A percentile compares a stretch with the other conserved stretches of the same genome.
phyloP scores from a whole-genome alignment of 352 stramenopile species.

The Pythium aristosporum region DNA sequence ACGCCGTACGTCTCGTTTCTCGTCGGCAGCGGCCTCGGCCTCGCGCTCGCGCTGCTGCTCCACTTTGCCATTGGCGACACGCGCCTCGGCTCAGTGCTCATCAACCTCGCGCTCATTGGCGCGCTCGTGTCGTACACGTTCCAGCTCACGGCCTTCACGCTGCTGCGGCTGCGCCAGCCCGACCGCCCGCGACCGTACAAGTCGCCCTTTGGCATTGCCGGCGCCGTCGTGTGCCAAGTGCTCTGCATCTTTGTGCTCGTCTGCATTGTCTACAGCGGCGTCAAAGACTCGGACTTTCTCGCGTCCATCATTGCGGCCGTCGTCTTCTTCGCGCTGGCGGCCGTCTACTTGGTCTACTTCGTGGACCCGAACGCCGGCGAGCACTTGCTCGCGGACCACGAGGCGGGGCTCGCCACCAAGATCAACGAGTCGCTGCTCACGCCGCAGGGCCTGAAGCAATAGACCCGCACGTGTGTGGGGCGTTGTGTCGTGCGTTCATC shows the following conservation, averaged over 20 bases:
- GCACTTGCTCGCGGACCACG: slow-evolving; percentile 20
- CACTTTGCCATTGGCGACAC: slow-evolving; percentile 62
- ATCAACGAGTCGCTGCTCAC: slow-evolving; percentile 32
- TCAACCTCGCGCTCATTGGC: slow-evolving; percentile 62
- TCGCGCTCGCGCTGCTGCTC: slow-evolving; percentile 46
- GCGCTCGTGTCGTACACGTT: slow-evolving; percentile 66
- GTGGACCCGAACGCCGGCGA: slow-evolving; percentile 12
- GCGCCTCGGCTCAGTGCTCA: slow-evolving; percentile 57
- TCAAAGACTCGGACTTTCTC: slow-evolving; percentile 54
- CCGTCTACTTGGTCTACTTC: slow-evolving; percentile 29
- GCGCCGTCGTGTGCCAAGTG: slow-evolving; percentile 47
- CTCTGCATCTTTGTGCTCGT: slow-evolving; percentile 45
- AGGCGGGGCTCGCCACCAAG: slow-evolving; percentile 13
- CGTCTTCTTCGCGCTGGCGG: slow-evolving; percentile 47
- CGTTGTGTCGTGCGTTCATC: neutral
- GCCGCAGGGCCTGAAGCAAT: slow-evolving; percentile 24
- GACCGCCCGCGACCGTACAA: slow-evolving; percentile 50
- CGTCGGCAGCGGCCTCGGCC: slow-evolving; percentile 36
- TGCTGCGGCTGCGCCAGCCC: slow-evolving; percentile 49
- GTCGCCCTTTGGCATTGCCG: slow-evolving; percentile 53
- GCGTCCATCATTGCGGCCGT: slow-evolving; percentile 49
- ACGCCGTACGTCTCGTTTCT: slow-evolving; percentile 48
- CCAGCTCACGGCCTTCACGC: slow-evolving; percentile 63
- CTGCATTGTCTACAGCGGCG: slow-evolving; percentile 66
- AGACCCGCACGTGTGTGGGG: neutral